These are phyloP conservation scores for Dimocarpus longan DNA, from an alignment of 345 rosid species.

Conservation along the genomic window DNA sequence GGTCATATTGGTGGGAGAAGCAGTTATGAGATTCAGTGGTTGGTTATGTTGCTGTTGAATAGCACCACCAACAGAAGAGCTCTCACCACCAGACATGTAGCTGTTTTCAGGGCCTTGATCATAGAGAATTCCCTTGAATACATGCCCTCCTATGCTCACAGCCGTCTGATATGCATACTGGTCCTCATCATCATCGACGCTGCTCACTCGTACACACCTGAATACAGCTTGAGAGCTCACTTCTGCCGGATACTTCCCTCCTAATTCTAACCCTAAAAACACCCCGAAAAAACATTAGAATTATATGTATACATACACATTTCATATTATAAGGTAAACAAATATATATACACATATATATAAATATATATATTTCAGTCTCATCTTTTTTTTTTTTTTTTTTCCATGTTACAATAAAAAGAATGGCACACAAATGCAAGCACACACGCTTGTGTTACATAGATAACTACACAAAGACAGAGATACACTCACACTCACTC, in stretches of 20 bases:
- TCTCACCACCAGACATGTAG: slow-evolving; percentile 51
- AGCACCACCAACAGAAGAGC: slow-evolving; percentile 19
- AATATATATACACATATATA: neutral
- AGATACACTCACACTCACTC: neutral
- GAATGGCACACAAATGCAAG: slow-evolving; percentile 14
- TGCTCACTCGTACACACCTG: slow-evolving; percentile 75
- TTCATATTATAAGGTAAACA: neutral
- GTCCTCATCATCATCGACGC: slow-evolving; percentile 68
- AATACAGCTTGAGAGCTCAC: slow-evolving; percentile 71
- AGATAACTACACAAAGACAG: slow-evolving; percentile 30
- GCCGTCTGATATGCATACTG: slow-evolving; percentile 87
- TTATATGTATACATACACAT: neutral
- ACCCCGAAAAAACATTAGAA: neutral
- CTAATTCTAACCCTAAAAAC: slow-evolving; percentile 60
- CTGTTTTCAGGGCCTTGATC: slow-evolving; percentile 79
- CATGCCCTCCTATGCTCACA: slow-evolving; percentile 82
- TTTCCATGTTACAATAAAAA: neutral
- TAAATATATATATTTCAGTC: neutral
- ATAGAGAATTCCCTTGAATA: slow-evolving; percentile 89
- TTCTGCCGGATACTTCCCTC: slow-evolving; percentile 70
- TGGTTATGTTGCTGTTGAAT: neutral
- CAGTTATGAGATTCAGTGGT: slow-evolving; percentile 37
- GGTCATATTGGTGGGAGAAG: slow-evolving; percentile 11
- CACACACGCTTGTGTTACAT: slow-evolving; percentile 12
- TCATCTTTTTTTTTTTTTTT: neutral